Conservation (phyloP, 176 grass and related monocot genomes). For the Thinopyrum elongatum region DNA sequence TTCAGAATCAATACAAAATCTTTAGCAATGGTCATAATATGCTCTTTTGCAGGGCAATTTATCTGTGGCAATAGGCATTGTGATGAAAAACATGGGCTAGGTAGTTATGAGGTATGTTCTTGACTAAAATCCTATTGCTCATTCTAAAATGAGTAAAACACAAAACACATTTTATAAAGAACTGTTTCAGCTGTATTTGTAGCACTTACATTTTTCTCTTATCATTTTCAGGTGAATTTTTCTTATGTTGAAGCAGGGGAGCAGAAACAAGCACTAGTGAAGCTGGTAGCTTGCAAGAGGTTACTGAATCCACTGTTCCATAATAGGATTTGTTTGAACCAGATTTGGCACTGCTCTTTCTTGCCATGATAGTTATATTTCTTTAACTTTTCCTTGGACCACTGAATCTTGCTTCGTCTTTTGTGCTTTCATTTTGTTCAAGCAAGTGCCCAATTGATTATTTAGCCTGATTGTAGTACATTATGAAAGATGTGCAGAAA, state of each 20-base stretch:
- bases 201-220: neutral
- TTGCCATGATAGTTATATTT: neutral
- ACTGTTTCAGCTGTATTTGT: too few relatives aligned
- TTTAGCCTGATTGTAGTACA: conserved; percentile 27
- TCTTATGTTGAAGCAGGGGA: conserved; percentile 84
- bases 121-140: conserved; percentile 8
- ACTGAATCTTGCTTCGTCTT: neutral
- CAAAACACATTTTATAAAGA: too few relatives aligned
- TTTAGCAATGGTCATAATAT: too few relatives aligned
- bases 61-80: conserved; percentile 86
- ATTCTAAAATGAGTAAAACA: neutral
- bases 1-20: too few relatives aligned
- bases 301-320: neutral
- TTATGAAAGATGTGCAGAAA: conserved; percentile 90
- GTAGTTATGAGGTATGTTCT: conserved; percentile 82
- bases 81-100: conserved; percentile 60
- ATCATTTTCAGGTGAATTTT: conserved; percentile 71
- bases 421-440: conserved; percentile 10
- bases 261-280: conserved; percentile 91
- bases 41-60: conserved; percentile 63
- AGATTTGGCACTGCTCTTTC: too few relatives aligned
- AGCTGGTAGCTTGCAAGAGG: conserved; percentile 91
- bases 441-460: neutral
- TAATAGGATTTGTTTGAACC: too few relatives aligned
- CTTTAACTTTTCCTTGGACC: neutral